Conservation (phyloP, 1,284 basidiomycete genomes). For the Ustilago xerochloae region DNA sequence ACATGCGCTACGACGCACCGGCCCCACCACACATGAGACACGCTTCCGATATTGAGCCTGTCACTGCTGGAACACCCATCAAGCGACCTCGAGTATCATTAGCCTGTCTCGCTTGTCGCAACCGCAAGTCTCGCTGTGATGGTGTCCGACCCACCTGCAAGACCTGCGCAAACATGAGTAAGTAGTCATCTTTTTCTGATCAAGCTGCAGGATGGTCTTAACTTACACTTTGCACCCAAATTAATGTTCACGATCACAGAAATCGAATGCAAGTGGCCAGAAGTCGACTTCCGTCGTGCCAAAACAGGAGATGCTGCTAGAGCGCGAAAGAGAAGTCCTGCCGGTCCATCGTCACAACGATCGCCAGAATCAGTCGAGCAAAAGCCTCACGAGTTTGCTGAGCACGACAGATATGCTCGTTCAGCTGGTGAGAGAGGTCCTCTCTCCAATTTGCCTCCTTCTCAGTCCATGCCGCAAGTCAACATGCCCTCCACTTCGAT, state of each 20-base stretch:
- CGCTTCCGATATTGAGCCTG: constrained; percentile 9
- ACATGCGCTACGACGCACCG: constrained; percentile 17
- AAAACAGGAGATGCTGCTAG: constrained; percentile 41
- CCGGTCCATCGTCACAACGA: constrained; percentile 15
- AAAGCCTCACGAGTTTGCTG: constrained; percentile 8
- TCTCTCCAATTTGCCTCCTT: constrained; percentile 9
- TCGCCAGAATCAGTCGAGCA: constrained; percentile 23
- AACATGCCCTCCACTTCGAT: background rate
- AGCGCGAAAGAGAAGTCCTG: constrained; percentile 27
- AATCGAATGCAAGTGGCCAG: constrained; percentile 52
- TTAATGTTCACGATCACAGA: constrained; percentile 10
- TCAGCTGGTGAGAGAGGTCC: background rate
- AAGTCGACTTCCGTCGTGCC: constrained; percentile 49
- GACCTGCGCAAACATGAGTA: constrained; percentile 49
- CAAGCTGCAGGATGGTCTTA: background rate
- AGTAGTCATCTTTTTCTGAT: constrained; percentile 5
- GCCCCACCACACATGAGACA: constrained; percentile 15
- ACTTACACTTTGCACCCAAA: background rate
- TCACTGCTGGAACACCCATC: constrained; percentile 21
- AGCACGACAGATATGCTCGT: constrained; percentile 5
- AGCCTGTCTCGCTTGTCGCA: constrained; percentile 47
- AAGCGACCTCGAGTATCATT: constrained; percentile 53
- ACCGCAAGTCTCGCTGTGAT: constrained; percentile 51
- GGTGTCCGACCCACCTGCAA: constrained; percentile 50
- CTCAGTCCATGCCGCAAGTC: constrained; percentile 14